Base-by-base conservation (phyloP, 2,329 filamentous ascomycete genomes). In the Rhynchosporium secalis region DNA sequence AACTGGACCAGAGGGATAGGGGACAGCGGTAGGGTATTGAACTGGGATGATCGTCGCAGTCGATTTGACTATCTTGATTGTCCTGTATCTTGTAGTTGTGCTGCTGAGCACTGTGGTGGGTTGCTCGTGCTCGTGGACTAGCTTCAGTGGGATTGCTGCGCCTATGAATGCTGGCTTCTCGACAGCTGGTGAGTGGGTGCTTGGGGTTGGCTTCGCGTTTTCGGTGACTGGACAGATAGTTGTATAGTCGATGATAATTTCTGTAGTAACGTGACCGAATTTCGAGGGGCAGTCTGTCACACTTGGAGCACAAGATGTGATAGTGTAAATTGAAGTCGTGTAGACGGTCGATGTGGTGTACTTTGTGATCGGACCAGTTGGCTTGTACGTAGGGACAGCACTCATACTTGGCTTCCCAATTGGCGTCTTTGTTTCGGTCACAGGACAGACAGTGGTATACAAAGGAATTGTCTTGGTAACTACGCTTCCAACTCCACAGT, bases 281-380 rank as follows among this genome's bases (percentile, higher is more conserved):
- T 65, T 72, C 10, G 74, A 79, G 38, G 83, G 83, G 78, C 83
- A 86, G 75, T 83, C 75, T 41, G 78, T 77, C 31, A 81, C 74
- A 58, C 75, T 75, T 41, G 78, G 68, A 4, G 73, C 78, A 68
- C 81, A 83, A 68, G 77, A 79, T 60, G 79, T 83, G 72, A 85
- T 76, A 61, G 82, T 85, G 66, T 77, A 76, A 64, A 79, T 72
- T 1, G 75, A 72, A 48, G 82, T 85, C 62, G 78, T 79, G 76
- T 77, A 82, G 70, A 84, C 73, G 41, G 82, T 82, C 3, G 80
- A 80, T 62, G 69, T 72, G 28, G 77, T 70, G 40, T 70, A 71
- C 13, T 61, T 38, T 9, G 63, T 63, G 8, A 58, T 45, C n/a
- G 55, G 38, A 10, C 40, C 57, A 2, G 49, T 57, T n/a, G 58